Evolutionary conservation across 139 green algal species (phyloP).

Genomic region (Zygnema cylindricum): DNA sequence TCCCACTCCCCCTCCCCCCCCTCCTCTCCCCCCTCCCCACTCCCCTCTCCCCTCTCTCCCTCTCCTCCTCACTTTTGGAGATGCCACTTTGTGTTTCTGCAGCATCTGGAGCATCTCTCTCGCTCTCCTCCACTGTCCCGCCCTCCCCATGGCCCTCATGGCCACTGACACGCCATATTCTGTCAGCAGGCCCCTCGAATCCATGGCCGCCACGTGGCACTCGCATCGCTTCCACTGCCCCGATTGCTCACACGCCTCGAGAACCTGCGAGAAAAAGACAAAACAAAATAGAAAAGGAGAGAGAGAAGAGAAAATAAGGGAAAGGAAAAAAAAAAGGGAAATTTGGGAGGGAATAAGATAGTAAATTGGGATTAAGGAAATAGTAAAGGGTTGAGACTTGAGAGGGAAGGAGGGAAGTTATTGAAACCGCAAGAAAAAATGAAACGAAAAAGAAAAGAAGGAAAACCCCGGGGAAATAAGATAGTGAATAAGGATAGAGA

Average conservation of each 20-base stretch:
- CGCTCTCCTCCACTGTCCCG: not conserved
- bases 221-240: not conserved
- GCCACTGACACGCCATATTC: not conserved
- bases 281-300: not conserved
- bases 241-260: not conserved
- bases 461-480: too few species aligned
- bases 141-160: not conserved
- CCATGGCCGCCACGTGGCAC: not conserved
- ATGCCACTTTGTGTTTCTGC: not conserved
- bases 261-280: not conserved
- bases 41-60: not conserved
- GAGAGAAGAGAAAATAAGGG: not conserved
- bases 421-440: too few species aligned
- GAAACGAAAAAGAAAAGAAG: too few species aligned
- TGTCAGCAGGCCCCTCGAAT: not conserved
- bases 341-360: too few species aligned
- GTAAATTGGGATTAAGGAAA: too few species aligned
- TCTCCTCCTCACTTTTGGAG: not conserved
- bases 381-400: not conserved
- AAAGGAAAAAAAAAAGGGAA: too few species aligned
- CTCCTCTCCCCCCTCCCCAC: not conserved
- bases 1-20: not conserved
- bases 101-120: not conserved
- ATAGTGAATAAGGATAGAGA: too few species aligned
- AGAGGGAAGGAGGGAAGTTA: not conserved